Base-by-base conservation (phyloP, 768 basidiomycete species). In the Boletus subcaerulescens region DNA sequence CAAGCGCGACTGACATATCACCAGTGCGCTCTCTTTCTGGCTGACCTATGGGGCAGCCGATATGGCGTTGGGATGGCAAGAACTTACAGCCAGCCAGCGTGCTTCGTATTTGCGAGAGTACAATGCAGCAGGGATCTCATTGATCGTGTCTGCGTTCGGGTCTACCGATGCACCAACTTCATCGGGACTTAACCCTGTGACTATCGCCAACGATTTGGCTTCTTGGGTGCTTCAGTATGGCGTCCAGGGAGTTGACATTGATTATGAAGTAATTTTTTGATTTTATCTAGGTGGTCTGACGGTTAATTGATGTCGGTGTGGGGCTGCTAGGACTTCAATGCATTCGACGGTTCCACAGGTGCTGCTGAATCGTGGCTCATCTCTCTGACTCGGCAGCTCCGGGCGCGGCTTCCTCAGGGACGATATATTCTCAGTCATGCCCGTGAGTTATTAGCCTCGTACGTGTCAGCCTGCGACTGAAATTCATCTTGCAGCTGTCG, bases 141-240 rank as follows among this genome's bases (percentile, higher is more conserved):
- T 85, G 33, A 76, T 84, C 52, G 82, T 84, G 7, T 80, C 80
- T 52, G 73, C 74, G 5, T 83, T 84, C 57, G 80, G 79, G 5
- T 68, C 74, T 12, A 48, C 61, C 2, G 58, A 65, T 42, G 60
- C 68, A 12, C 79, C 79, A 5, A 80, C 78, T 3, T 64, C 74
- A 1, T 59, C 63, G 10, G 74, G 73, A 31, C 59, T 61, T 1
- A 71, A 79, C 50, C 73, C 80, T 0, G 65, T 69, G 20, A 52
- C 45, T 13, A 65, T 69, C 2, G 80, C 80, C 1, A 67, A 74
- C 51, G 65, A 68, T 8, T 64, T 80, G 56, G 78, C 77, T 3
- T 63, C 68, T 1, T 80, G 72, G 71, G 79, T 80, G 36, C 71
- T 68, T 33, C 31, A 77, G 53, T 80, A 78, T 57, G 65, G 66